Evolutionary conservation across 2,329 filamentous ascomycete genomes (phyloP), one percentile per base, ranked within the genome.

Genomic region (Colletotrichum eremochloae): DNA sequence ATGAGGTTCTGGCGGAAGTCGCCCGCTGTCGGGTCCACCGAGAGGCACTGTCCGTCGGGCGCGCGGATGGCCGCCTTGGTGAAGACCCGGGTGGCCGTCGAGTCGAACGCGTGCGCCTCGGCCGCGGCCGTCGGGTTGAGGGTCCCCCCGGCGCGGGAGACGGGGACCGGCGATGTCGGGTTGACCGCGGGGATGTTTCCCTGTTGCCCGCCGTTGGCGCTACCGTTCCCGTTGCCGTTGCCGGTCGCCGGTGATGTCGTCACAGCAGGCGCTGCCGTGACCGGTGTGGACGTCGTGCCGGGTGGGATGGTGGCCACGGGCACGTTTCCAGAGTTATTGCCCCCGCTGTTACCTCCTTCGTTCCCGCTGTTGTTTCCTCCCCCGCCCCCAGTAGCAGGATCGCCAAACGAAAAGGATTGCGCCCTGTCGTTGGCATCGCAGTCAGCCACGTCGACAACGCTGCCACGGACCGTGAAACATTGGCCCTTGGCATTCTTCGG

Each of bases 1-100:
- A 88, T 87, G 58, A 88, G 79, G 74, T 89, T 89, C 77, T 86
- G 81, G 7, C 86, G 84, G 77, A 88, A 88, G 74, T 89, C 86
- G 46, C 86, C 87, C 0, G 85, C 86, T 1, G 85, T 85, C 0
- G 85, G 84, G 75, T 88, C 84, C 56, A 88, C 78, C 44, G 83
- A 87, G n/a, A 88, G 81, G 70, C 86, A 89, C 63, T 85, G 81
- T 36, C 86, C 86, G 72, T 86, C 83, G 14, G 85, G 78, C 0
- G 86, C 83, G 42, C 83, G 81, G 77, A 89, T 86, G 67, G 82
- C 80, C 50, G 85, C 83, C 48, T 80, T 81, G 48, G 80, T 81
- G 67, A 88, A 84, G 8, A 83, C 82, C 3, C 86, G 83, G 1
- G 81, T 85, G 3, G 86, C 87, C 1, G 82, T 85, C 60, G 78